Evolutionary conservation across 345 rosid genomes (phyloP).

Genomic region (Salix dunnii): DNA sequence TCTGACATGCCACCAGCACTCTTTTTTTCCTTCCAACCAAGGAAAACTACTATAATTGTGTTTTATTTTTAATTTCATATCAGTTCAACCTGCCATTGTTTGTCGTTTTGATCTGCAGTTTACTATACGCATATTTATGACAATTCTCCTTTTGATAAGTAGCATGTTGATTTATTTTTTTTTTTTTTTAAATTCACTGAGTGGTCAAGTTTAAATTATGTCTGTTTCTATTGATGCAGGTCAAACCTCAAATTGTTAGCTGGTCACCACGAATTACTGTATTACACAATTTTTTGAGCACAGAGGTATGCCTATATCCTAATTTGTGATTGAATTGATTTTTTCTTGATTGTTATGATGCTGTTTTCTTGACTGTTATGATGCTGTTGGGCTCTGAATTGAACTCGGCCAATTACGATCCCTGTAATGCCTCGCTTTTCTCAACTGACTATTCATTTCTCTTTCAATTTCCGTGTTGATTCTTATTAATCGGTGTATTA

Average conservation of each 20-base stretch:
- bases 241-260: conserved; percentile 86
- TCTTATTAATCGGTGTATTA: background rate
- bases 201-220: background rate
- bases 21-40: too few species aligned
- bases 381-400: background rate
- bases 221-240: conserved; percentile 47
- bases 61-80: too few species aligned
- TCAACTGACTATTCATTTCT: background rate
- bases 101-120: too few species aligned
- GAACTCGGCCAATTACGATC: background rate
- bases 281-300: conserved; percentile 79
- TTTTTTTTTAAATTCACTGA: background rate
- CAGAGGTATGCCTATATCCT: conserved; percentile 56
- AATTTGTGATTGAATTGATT: background rate
- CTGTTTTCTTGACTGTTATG: background rate
- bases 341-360: background rate
- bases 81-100: too few species aligned
- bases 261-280: conserved; percentile 91
- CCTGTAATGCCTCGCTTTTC: background rate
- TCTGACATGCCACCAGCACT: too few species aligned
- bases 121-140: too few species aligned
- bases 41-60: too few species aligned
- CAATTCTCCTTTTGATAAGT: too few species aligned
- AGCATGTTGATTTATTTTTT: background rate
- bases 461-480: background rate